Conservation (phyloP, 176 grass and related monocot genomes). For the Eleusine indica region DNA sequence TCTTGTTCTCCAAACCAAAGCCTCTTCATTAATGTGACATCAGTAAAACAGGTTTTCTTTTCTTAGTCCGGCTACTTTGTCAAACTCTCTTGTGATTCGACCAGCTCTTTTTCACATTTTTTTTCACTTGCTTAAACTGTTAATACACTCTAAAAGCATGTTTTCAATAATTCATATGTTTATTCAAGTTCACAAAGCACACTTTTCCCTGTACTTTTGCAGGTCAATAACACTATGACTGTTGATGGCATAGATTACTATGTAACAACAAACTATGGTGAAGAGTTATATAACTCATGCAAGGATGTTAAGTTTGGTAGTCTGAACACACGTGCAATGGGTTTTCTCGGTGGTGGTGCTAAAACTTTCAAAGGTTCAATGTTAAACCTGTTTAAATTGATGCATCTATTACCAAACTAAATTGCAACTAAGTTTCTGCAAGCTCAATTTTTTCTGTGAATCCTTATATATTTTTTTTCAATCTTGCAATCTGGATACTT, state of each 20-base stretch:
- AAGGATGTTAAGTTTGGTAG: conserved; percentile 99
- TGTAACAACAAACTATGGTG: conserved; percentile 70
- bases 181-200: conserved; percentile 23
- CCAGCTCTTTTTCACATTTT: background rate
- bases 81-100: background rate
- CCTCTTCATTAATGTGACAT: conserved; percentile 97
- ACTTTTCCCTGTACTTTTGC: conserved; percentile 39
- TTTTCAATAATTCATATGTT: conserved; percentile 6
- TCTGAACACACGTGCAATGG: conserved; percentile 93
- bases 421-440: conserved; percentile 1
- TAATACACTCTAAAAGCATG: conserved; percentile 17
- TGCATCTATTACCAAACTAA: background rate
- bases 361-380: conserved; percentile 77
- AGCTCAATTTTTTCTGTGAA: background rate
- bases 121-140: conserved; percentile 32
- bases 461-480: background rate
- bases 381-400: background rate
- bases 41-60: conserved; percentile 63
- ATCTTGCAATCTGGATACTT: background rate
- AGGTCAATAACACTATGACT: conserved; percentile 74
- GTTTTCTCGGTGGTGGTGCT: conserved; percentile 92
- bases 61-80: conserved; percentile 25
- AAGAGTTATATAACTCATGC: conserved; percentile 86
- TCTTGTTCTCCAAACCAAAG: conserved; percentile 97
- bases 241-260: conserved; percentile 87